Evolutionary conservation across 2,329 filamentous ascomycete species (phyloP).

Genomic region (Arthrobotrys conoides): DNA sequence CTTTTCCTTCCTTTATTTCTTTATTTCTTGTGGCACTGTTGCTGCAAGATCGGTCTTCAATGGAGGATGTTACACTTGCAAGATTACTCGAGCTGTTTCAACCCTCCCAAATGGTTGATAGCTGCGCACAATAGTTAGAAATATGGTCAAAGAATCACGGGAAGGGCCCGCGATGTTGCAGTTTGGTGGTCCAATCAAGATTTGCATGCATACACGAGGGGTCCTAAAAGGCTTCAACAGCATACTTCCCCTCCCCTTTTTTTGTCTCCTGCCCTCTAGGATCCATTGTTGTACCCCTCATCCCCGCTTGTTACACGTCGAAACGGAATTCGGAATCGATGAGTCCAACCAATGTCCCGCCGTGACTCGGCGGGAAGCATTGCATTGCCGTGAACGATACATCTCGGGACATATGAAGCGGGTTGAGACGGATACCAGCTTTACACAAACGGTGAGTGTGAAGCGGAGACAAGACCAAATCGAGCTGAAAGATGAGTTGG

Average conservation of each 20-base stretch:
- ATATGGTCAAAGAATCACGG: not conserved
- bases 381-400: conserved; percentile 38
- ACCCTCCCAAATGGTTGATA: conserved; percentile 15
- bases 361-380: conserved; percentile 38
- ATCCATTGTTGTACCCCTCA: conserved; percentile 15
- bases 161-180: conserved; percentile 26
- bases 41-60: conserved; percentile 2
- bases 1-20: too few relatives aligned
- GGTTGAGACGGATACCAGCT: conserved; percentile 47
- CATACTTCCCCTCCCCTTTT: conserved; percentile 7
- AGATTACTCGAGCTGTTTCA: conserved; percentile 17
- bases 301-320: conserved; percentile 50
- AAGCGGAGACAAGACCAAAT: conserved; percentile 18
- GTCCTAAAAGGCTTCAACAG: conserved; percentile 19
- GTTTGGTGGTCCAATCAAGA: conserved; percentile 16
- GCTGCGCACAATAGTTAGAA: not conserved
- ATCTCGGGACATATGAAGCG: conserved; percentile 33
- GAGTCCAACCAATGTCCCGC: conserved; percentile 28
- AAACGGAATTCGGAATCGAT: conserved; percentile 37
- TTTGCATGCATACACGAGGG: conserved; percentile 21
- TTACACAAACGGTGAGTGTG: conserved; percentile 24
- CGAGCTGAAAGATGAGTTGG: conserved; percentile 8
- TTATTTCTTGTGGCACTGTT: conserved; percentile 32
- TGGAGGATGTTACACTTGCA: conserved; percentile 13
- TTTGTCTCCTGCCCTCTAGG: conserved; percentile 10